phyloP scores from a whole-genome alignment of 2,329 filamentous ascomycete species.

The Chrysoporthe cubensis region DNA sequence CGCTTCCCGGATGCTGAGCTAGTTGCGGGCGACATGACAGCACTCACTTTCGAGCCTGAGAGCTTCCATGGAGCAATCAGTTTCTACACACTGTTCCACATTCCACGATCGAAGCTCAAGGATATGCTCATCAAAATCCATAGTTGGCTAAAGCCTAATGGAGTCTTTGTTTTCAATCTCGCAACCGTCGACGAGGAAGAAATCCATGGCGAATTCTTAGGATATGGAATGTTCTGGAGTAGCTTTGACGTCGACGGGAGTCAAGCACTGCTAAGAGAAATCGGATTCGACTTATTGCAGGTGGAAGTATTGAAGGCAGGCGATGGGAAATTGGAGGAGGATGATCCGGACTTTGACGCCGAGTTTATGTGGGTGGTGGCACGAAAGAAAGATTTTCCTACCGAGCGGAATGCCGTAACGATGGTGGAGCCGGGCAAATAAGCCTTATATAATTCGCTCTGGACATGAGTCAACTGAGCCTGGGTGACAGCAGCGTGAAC shows the following conservation, averaged over 20 bases:
- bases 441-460: no score
- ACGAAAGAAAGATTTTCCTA: neutral
- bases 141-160: neutral
- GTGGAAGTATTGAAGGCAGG: neutral
- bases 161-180: slow-evolving; percentile 3
- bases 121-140: neutral
- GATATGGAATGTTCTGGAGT: slow-evolving; percentile 8
- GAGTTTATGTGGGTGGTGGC: slow-evolving; percentile 1
- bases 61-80: slow-evolving; percentile 3
- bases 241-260: neutral
- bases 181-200: slow-evolving; percentile 1
- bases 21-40: neutral
- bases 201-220: slow-evolving; percentile 7
- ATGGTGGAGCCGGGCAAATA: no score
- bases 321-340: slow-evolving; percentile 3
- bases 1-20: neutral
- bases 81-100: slow-evolving; percentile 3
- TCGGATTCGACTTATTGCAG: slow-evolving; percentile 4
- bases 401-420: no score
- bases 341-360: neutral
- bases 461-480: no score
- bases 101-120: slow-evolving; percentile 5
- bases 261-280: slow-evolving; percentile 4
- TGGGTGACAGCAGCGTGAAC: no score
- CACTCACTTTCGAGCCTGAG: slow-evolving; percentile 4